Conservation (phyloP, 345 rosid genomes). For the Brassica juncea region DNA sequence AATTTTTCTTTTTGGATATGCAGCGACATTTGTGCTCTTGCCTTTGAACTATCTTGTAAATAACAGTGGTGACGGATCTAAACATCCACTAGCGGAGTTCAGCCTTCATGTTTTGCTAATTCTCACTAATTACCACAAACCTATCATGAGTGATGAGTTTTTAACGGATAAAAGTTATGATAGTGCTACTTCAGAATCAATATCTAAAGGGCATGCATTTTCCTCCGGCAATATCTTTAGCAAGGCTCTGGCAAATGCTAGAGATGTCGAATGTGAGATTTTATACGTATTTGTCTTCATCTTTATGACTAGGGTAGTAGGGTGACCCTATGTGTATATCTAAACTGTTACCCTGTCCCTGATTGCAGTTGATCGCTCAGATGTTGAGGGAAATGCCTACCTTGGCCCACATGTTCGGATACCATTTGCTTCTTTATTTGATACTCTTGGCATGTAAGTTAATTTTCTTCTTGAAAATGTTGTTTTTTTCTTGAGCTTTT, state of each 20-base stretch:
- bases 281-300: background rate
- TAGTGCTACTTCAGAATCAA: slow-evolving; percentile 58
- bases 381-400: slow-evolving; percentile 72
- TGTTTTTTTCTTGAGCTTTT: background rate
- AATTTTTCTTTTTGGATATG: slow-evolving; percentile 39
- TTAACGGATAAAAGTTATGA: slow-evolving; percentile 63
- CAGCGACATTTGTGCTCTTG: slow-evolving; percentile 80
- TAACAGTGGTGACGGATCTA: slow-evolving; percentile 62
- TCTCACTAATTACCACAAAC: slow-evolving; percentile 78
- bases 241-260: slow-evolving; percentile 83
- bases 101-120: slow-evolving; percentile 86
- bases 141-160: slow-evolving; percentile 57
- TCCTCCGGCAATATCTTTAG: slow-evolving; percentile 77
- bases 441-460: slow-evolving; percentile 91
- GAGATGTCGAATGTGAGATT: slow-evolving; percentile 84
- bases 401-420: slow-evolving; percentile 64
- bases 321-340: slow-evolving; percentile 6
- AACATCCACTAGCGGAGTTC: slow-evolving; percentile 69
- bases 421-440: slow-evolving; percentile 88
- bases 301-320: background rate
- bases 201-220: slow-evolving; percentile 51
- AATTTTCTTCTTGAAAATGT: background rate
- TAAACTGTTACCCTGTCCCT: slow-evolving; percentile 18
- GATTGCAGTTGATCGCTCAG: slow-evolving; percentile 79
- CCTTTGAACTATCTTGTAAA: slow-evolving; percentile 83